A percentile compares a stretch with the other conserved stretches of the same genome.
phyloP scores from a whole-genome alignment of 108 stramenopile species.

The Aurantiochytrium sp. region DNA sequence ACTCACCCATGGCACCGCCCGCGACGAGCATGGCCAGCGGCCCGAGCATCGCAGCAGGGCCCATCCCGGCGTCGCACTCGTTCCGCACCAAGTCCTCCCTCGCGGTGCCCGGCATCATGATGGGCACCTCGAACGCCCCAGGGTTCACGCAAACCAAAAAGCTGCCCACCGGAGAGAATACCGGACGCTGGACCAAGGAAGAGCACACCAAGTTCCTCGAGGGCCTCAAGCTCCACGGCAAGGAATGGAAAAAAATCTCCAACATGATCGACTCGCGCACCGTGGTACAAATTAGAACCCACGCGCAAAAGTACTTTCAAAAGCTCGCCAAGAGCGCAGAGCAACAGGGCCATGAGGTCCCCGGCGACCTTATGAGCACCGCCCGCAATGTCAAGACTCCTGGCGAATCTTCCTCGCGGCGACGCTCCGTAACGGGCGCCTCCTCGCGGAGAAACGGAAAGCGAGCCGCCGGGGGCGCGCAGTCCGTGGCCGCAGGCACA shows the following conservation, averaged over 20 bases:
- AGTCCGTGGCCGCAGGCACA: not conserved
- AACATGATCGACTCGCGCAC: constrained; percentile 83
- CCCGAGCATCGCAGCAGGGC: too few relatives aligned
- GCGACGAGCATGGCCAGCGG: too few relatives aligned
- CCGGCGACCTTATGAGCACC: not conserved
- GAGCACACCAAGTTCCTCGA: constrained; percentile 83
- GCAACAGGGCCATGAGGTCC: not conserved
- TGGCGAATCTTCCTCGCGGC: not conserved
- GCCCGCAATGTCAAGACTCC: not conserved
- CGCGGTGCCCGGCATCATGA: not conserved
- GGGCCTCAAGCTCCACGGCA: constrained; percentile 75
- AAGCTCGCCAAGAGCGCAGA: constrained; percentile 72
- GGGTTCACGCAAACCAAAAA: not conserved
- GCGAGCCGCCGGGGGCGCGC: not conserved
- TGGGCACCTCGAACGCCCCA: not conserved
- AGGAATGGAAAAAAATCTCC: constrained; percentile 90
- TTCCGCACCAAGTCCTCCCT: not conserved
- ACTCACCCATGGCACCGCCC: too few relatives aligned
- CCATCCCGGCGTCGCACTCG: too few relatives aligned
- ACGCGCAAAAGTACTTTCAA: constrained; percentile 98
- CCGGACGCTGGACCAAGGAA: constrained; percentile 44
- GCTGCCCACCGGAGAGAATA: not conserved
- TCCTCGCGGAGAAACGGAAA: not conserved
- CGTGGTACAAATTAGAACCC: constrained; percentile 93
- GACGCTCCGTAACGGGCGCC: not conserved